Percentiles rank a stretch among this genome's conserved stretches.
These are phyloP conservation scores for Cephalotrichum gorgonifer DNA, from an alignment of 2,329 filamentous ascomycete species.

Conservation along the genomic window DNA sequence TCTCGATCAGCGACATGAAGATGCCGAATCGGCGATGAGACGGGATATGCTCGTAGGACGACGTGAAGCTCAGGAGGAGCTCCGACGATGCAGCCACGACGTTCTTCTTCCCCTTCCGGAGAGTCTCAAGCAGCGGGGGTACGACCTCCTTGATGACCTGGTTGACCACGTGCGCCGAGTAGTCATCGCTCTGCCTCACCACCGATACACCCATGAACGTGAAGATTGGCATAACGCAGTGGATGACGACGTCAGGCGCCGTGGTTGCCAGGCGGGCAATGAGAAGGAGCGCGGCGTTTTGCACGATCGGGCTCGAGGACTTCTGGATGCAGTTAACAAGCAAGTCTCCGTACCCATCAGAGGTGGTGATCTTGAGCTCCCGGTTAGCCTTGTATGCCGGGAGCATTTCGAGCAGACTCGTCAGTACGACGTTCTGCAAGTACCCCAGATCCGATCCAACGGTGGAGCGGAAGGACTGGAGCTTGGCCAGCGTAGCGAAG, in stretches of 20 bases:
- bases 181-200: conserved; percentile 87
- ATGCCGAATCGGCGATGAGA: conserved; percentile 71
- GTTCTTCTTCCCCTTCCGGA: conserved; percentile 70
- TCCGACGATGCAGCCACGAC: conserved; percentile 76
- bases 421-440: conserved; percentile 73
- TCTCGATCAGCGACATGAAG: conserved; percentile 76
- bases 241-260: conserved; percentile 81
- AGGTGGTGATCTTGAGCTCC: conserved; percentile 59
- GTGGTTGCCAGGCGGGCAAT: conserved; percentile 80
- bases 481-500: conserved; percentile 75
- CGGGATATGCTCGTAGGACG: conserved; percentile 93
- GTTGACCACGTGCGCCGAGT: conserved; percentile 91
- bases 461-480: conserved; percentile 74
- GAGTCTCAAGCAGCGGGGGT: conserved; percentile 76
- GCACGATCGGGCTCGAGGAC: conserved; percentile 83
- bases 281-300: conserved; percentile 80
- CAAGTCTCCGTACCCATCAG: conserved; percentile 75
- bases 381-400: conserved; percentile 58
- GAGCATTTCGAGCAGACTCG: conserved; percentile 75
- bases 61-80: conserved; percentile 88
- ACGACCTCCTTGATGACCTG: conserved; percentile 92
- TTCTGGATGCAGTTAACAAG: conserved; percentile 91
- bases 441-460: conserved; percentile 84
- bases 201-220: conserved; percentile 95
- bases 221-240: conserved; percentile 98